Evolutionary conservation across 805 yeast genomes (phyloP).

Genomic region (Candida succiphila): DNA sequence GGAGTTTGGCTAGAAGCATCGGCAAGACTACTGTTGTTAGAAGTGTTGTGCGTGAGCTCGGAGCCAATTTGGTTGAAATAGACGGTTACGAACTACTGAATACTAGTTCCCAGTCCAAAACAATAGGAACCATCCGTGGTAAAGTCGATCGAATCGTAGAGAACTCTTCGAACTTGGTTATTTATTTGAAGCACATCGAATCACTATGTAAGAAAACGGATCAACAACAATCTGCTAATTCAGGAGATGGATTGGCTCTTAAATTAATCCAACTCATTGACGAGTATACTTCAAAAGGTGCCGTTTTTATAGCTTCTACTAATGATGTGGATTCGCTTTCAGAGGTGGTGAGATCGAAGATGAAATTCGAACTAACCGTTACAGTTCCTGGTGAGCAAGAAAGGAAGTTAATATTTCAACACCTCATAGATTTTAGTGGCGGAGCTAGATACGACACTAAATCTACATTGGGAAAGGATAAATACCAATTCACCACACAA

Average conservation of each 20-base stretch:
- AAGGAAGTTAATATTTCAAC: slow-evolving; percentile 51
- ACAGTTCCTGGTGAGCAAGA: slow-evolving; percentile 75
- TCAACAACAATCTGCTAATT: slow-evolving; percentile 36
- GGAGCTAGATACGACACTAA: neutral
- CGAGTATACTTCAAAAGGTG: slow-evolving; percentile 35
- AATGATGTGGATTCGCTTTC: slow-evolving; percentile 62
- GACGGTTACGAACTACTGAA: slow-evolving; percentile 62
- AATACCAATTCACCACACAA: slow-evolving; percentile 19
- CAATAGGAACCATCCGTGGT: slow-evolving; percentile 70
- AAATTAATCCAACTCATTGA: slow-evolving; percentile 49
- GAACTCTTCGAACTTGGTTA: slow-evolving; percentile 33
- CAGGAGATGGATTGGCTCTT: slow-evolving; percentile 34
- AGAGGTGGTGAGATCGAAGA: slow-evolving; percentile 50
- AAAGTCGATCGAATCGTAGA: slow-evolving; percentile 56
- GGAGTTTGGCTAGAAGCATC: slow-evolving; percentile 62
- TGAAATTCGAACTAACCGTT: slow-evolving; percentile 70
- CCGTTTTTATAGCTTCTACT: slow-evolving; percentile 54
- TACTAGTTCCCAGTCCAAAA: slow-evolving; percentile 66
- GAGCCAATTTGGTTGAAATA: slow-evolving; percentile 55
- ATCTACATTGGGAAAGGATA: slow-evolving; percentile 1
- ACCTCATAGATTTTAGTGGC: slow-evolving; percentile 23
- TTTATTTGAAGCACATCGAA: slow-evolving; percentile 67
- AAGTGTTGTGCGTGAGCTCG: slow-evolving; percentile 45
- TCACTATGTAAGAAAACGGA: slow-evolving; percentile 59
- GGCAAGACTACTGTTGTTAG: slow-evolving; percentile 67